A percentile compares a stretch with the other conserved stretches of the same genome.
These are phyloP conservation scores for Friedmanniomyces endolithicus DNA, from an alignment of 495 filamentous ascomycete species.

Conservation along the genomic window DNA sequence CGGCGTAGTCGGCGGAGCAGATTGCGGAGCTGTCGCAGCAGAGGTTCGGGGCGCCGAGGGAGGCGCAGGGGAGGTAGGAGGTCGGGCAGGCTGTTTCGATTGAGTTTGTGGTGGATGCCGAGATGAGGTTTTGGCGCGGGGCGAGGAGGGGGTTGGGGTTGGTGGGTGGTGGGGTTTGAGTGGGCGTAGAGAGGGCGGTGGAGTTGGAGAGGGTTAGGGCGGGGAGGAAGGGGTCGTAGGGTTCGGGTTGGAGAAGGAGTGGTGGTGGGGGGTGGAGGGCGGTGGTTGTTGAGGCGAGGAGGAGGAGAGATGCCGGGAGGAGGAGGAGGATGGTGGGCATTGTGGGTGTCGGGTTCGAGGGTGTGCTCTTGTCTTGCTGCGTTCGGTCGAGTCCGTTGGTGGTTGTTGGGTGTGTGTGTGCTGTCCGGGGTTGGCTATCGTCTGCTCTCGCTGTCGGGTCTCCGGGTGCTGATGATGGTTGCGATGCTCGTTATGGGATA, in stretches of 20 bases:
- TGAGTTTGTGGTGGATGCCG: background rate
- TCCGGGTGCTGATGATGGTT: too few species aligned
- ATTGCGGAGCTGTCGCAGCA: constrained; percentile 44
- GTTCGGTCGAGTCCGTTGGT: background rate
- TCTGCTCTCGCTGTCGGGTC: background rate
- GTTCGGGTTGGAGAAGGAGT: background rate
- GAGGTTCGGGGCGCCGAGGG: constrained; percentile 37
- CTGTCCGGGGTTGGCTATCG: background rate
- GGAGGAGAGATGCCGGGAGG: background rate
- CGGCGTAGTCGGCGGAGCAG: constrained; percentile 46
- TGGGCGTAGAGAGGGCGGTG: background rate
- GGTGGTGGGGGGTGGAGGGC: background rate
- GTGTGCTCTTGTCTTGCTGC: background rate
- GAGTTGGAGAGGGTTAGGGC: constrained; percentile 1
- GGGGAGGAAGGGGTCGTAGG: constrained; percentile 8
- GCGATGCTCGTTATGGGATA: too few species aligned
- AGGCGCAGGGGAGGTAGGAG: constrained; percentile 41
- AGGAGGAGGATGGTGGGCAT: background rate
- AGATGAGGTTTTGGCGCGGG: background rate
- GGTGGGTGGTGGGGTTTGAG: background rate
- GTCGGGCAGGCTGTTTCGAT: constrained; percentile 41
- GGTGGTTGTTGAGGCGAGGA: constrained; percentile 2
- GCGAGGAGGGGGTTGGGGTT: background rate
- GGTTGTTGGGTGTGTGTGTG: background rate
- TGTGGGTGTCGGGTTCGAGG: background rate